A percentile compares a stretch with the other conserved stretches of the same genome.
These are phyloP conservation scores for Hymenoscyphus linearis DNA, from an alignment of 2,329 filamentous ascomycete species.

Conservation along the genomic window DNA sequence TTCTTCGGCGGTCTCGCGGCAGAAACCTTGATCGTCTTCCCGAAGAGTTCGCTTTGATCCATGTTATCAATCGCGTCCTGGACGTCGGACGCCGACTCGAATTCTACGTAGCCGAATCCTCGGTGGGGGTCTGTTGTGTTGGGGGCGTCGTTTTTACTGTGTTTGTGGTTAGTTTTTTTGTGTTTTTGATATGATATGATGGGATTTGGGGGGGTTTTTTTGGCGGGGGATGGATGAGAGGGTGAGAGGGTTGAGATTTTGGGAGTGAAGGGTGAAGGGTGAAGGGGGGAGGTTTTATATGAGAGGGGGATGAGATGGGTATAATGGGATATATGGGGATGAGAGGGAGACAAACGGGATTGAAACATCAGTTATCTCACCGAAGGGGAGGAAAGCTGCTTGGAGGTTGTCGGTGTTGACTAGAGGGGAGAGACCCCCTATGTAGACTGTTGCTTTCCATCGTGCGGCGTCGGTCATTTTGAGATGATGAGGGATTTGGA, in stretches of 20 bases:
- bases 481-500: background rate
- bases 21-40: slow-evolving; percentile 85
- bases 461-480: slow-evolving; percentile 76
- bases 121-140: slow-evolving; percentile 75
- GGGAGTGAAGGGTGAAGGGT: too few relatives aligned
- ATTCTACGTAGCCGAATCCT: slow-evolving; percentile 96
- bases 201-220: too few relatives aligned
- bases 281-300: background rate
- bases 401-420: slow-evolving; percentile 73
- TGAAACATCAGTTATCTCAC: slow-evolving; percentile 87
- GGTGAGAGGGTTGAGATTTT: too few relatives aligned
- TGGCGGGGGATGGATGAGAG: background rate
- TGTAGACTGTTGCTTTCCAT: slow-evolving; percentile 87
- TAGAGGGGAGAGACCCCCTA: slow-evolving; percentile 77
- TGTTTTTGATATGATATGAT: background rate
- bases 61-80: slow-evolving; percentile 98
- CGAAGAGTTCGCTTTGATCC: slow-evolving; percentile 94
- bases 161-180: slow-evolving; percentile 12
- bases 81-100: slow-evolving; percentile 78
- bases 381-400: slow-evolving; percentile 93
- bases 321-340: too few relatives aligned
- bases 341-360: slow-evolving; percentile 49
- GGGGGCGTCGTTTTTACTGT: slow-evolving; percentile 68
- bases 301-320: background rate
- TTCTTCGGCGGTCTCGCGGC: slow-evolving; percentile 90